phyloP scores from a whole-genome alignment of 768 basidiomycete species.

The Suillus clintonianus region DNA sequence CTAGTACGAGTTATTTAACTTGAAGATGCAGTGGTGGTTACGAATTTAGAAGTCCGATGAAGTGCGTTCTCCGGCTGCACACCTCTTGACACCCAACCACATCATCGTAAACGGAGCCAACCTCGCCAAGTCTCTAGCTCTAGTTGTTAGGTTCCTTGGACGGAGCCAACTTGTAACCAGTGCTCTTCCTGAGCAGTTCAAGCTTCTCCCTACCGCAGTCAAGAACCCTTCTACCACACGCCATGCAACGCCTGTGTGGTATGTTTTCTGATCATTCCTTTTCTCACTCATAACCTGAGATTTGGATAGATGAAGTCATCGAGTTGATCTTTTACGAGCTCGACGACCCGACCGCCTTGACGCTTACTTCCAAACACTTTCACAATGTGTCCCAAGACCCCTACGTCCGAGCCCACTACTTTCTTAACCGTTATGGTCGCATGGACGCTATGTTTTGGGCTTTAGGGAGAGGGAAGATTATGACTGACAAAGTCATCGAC shows the following conservation, averaged over 20 bases:
- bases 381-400: constrained; percentile 67
- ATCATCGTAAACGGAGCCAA: constrained; percentile 33
- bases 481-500: constrained; percentile 68
- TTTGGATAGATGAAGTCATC: constrained; percentile 57
- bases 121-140: background rate
- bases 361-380: constrained; percentile 58
- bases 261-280: constrained; percentile 29
- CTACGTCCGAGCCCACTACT: constrained; percentile 77
- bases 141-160: background rate
- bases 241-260: constrained; percentile 73
- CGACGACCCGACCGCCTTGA: constrained; percentile 61
- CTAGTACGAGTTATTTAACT: background rate
- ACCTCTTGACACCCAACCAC: constrained; percentile 36
- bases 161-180: background rate
- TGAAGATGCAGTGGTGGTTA: constrained; percentile 15
- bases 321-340: constrained; percentile 76
- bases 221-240: constrained; percentile 4
- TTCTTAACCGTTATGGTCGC: constrained; percentile 70
- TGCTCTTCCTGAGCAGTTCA: background rate
- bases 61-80: constrained; percentile 30
- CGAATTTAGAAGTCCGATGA: constrained; percentile 39
- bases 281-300: constrained; percentile 9
- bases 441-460: constrained; percentile 75
- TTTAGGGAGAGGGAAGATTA: constrained; percentile 67
- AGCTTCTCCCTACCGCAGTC: constrained; percentile 7